Evolutionary conservation across 1,139 yeast genomes (phyloP).

Genomic region (Kodamaea sp.): DNA sequence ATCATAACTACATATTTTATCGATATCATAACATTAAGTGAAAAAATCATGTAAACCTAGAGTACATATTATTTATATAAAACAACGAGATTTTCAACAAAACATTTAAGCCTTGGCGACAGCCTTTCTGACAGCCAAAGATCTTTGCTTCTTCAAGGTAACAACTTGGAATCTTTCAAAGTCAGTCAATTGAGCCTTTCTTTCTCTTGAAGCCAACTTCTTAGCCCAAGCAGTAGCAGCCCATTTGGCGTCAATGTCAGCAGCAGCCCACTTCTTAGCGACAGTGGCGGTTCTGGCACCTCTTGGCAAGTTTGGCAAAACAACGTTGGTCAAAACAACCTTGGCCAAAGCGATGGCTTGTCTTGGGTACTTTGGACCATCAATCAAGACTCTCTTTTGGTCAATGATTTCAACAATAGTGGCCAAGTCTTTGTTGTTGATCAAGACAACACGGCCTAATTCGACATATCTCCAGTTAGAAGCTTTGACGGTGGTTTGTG

Average conservation of each 20-base stretch:
- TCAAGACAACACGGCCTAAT: conserved; percentile 97
- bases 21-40: neutral
- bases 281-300: conserved; percentile 87
- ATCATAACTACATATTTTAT: neutral
- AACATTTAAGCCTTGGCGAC: conserved; percentile 29
- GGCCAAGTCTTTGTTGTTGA: conserved; percentile 81
- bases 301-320: conserved; percentile 83
- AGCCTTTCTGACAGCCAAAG: conserved; percentile 85
- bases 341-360: conserved; percentile 85
- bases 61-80: conserved; percentile 4
- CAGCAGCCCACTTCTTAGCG: conserved; percentile 90
- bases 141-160: conserved; percentile 95
- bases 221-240: conserved; percentile 93
- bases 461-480: conserved; percentile 99
- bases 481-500: conserved; percentile 77
- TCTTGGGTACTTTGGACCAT: conserved; percentile 95
- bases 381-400: conserved; percentile 97
- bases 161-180: conserved; percentile 99
- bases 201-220: conserved; percentile 92
- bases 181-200: conserved; percentile 89
- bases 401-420: conserved; percentile 97
- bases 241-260: conserved; percentile 89
- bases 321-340: conserved; percentile 90
- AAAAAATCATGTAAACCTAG: conserved; percentile 7
- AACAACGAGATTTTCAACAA: conserved; percentile 3